Conservation (phyloP, 345 rosid genomes). For the Arabidopsis arenosa region DNA sequence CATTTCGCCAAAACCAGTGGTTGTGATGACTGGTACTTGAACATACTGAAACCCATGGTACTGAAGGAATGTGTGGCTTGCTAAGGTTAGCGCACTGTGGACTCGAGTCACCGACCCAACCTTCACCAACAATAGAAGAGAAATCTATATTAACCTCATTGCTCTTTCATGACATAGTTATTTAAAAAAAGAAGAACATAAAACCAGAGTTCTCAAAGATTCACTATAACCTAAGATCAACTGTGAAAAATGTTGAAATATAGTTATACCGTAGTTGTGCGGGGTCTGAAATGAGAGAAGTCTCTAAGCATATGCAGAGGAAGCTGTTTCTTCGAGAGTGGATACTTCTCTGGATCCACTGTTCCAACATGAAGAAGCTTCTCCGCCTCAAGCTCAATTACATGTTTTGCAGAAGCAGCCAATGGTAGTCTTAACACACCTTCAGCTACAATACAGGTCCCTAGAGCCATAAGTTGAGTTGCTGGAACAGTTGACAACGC, state of each 20-base stretch:
- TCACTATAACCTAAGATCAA: neutral
- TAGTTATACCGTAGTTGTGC: conserved; percentile 72
- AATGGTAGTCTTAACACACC: conserved; percentile 55
- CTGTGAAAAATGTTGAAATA: neutral
- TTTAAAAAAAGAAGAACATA: neutral
- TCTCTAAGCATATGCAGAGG: conserved; percentile 72
- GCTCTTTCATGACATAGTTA: neutral
- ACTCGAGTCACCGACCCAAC: conserved; percentile 79
- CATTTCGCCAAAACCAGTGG: conserved; percentile 64
- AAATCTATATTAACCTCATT: conserved; percentile 13
- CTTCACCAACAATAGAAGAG: conserved; percentile 61
- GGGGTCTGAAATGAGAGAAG: conserved; percentile 77
- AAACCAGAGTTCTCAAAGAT: conserved; percentile 12
- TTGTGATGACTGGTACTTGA: conserved; percentile 82
- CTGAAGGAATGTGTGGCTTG: conserved; percentile 75
- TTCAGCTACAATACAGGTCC: conserved; percentile 77
- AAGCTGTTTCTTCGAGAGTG: conserved; percentile 69
- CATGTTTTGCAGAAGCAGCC: conserved; percentile 44
- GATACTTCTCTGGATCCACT: conserved; percentile 63
- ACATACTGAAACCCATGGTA: conserved; percentile 67
- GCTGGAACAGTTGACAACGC: conserved; percentile 50
- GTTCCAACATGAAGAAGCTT: conserved; percentile 80
- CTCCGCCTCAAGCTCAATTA: conserved; percentile 65
- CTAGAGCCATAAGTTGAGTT: conserved; percentile 54
- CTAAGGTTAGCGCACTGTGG: conserved; percentile 67